Evolutionary conservation across 2,329 filamentous ascomycete species (phyloP), one percentile per base, ranked within the genome.

Genomic region (Cladobotryum protrusum): DNA sequence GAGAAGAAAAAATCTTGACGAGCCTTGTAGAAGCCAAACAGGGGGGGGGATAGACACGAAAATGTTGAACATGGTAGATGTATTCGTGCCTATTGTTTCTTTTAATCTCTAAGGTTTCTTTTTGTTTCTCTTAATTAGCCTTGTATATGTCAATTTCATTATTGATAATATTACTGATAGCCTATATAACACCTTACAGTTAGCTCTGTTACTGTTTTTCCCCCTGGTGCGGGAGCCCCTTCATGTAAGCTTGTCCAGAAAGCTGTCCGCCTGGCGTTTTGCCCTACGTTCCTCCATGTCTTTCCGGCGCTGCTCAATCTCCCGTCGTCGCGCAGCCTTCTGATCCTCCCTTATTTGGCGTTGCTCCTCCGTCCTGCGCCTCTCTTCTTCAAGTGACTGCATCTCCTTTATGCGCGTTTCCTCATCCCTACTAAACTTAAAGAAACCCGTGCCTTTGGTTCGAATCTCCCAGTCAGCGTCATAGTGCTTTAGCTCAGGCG

Each of bases 381-480:
- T 75, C 65, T 89, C 83, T 58, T 76, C 73, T 55, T 82, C 78
- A 49, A 96, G 71, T 41, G 76, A 78, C 57, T 80, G 76, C 88
- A 97, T 96, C 75, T 97, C 88, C 44, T 61, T 60, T 60, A 69
- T 68, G 62, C 84, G 74, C 56, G 75, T 73, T 56, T 79, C 82
- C 62, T 86, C 83, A 66, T 95, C 86, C 56, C 79, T 80, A 52
- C 85, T 89, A 64, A 99, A 97, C 50, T 86, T 83, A 72, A 90
- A 96, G 70, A 97, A 99, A 0, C 88, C 93, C 0, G 87, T 88
- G 4, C 93, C 93, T 60, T 93, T 92, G 41, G 82, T 89, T 53
- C 93, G 77, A 44, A 96, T 83, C 75, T 99, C 93, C 53, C 78
- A 78, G 53, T 81, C 79, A 1, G 89, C 89, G 65, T 96, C 87